Evolutionary conservation across 768 basidiomycete species (phyloP).

Genomic region (Plicaturopsis crispa): DNA sequence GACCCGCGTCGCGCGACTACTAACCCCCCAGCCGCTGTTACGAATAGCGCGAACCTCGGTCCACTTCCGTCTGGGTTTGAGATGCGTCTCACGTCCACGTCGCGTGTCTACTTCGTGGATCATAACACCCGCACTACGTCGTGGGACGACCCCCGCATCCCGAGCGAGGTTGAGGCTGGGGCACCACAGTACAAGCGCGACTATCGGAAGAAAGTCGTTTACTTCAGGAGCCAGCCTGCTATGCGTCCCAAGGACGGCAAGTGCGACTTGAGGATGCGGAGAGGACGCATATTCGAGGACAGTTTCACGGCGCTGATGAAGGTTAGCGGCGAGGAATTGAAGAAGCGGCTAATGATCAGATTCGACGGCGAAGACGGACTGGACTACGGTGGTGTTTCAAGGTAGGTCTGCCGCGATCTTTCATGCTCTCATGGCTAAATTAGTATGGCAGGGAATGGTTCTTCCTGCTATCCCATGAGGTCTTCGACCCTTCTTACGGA

Average conservation of each 20-base stretch:
- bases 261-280: constrained; percentile 79
- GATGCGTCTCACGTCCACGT: constrained; percentile 83
- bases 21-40: constrained; percentile 31
- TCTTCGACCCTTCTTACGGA: constrained; percentile 80
- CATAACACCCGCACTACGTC: constrained; percentile 86
- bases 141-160: constrained; percentile 90
- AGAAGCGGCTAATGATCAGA: constrained; percentile 62
- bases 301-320: constrained; percentile 83
- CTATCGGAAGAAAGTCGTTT: constrained; percentile 85
- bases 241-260: constrained; percentile 74
- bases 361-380: constrained; percentile 79
- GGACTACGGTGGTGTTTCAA: constrained; percentile 72
- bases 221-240: constrained; percentile 87
- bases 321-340: constrained; percentile 61
- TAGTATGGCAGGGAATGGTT: constrained; percentile 64
- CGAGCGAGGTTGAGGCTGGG: constrained; percentile 74
- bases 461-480: constrained; percentile 76
- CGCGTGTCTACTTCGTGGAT: constrained; percentile 87
- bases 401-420: constrained; percentile 29
- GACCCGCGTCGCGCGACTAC: constrained; percentile 66
- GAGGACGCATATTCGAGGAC: constrained; percentile 79
- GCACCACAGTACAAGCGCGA: constrained; percentile 96
- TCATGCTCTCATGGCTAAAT: constrained; percentile 1
- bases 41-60: constrained; percentile 59
- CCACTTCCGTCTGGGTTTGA: constrained; percentile 91